Percentiles rank a stretch among this genome's conserved stretches.
Evolutionary conservation across 2,329 filamentous ascomycete species (phyloP).

Genomic region (Fragosphaeria purpurea): DNA sequence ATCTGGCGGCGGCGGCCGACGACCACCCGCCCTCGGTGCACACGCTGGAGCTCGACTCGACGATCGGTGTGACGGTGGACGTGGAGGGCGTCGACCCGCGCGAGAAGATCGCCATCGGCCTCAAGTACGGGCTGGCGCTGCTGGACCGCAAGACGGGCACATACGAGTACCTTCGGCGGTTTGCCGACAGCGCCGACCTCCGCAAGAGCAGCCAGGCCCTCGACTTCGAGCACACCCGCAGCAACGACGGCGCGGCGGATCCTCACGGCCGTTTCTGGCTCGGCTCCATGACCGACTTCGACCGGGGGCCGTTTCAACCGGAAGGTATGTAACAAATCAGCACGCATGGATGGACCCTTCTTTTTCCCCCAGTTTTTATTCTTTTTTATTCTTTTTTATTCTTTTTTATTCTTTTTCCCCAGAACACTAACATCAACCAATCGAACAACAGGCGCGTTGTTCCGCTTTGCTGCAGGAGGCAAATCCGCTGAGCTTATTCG

Average conservation of each 20-base stretch:
- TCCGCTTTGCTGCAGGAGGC: slow-evolving; percentile 54
- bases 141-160: slow-evolving; percentile 52
- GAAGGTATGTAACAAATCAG: slow-evolving; percentile 40
- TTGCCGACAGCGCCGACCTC: slow-evolving; percentile 24
- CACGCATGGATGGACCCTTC: no score
- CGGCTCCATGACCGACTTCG: slow-evolving; percentile 73
- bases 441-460: slow-evolving; percentile 51
- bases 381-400: slow-evolving; percentile 1
- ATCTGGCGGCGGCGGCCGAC: slow-evolving; percentile 44
- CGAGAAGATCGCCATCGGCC: slow-evolving; percentile 63
- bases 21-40: slow-evolving; percentile 44
- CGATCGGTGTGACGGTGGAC: slow-evolving; percentile 63
- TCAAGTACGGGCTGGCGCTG: slow-evolving; percentile 74
- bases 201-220: slow-evolving; percentile 10
- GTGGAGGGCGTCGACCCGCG: slow-evolving; percentile 54
- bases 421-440: no score
- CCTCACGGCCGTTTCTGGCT: slow-evolving; percentile 75
- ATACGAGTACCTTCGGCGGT: slow-evolving; percentile 44
- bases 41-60: slow-evolving; percentile 46
- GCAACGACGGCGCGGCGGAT: slow-evolving; percentile 79
- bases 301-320: slow-evolving; percentile 45
- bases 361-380: no score
- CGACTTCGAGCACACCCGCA: slow-evolving; percentile 45
- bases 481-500: slow-evolving; percentile 50
- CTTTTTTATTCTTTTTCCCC: no score